Conservation (phyloP, 140 eudicot genomes). For the Bidens hawaiensis region DNA sequence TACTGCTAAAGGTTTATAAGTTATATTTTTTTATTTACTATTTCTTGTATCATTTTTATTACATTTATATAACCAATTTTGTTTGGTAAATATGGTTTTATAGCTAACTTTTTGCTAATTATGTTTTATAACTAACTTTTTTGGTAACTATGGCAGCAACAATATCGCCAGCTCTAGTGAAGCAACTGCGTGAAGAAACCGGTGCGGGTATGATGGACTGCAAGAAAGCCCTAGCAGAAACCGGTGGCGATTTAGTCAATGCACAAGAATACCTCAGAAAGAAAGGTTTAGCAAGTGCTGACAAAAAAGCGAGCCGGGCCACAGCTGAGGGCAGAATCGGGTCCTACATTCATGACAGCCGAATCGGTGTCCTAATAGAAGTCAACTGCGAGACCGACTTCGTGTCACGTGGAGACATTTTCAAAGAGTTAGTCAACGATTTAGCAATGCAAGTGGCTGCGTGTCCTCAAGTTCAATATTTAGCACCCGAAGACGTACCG, state of each 20-base stretch:
- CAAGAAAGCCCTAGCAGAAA: constrained; percentile 81
- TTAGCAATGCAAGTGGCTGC: constrained; percentile 99
- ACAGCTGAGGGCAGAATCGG: constrained; percentile 98
- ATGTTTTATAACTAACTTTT: not conserved
- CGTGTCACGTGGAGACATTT: constrained; percentile 94
- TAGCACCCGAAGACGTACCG: constrained; percentile 77
- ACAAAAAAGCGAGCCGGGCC: constrained; percentile 79
- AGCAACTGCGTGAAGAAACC: constrained; percentile 85
- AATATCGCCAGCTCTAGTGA: constrained; percentile 80
- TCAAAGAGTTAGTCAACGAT: constrained; percentile 85
- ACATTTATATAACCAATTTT: not conserved
- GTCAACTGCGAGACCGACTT: constrained; percentile 98
- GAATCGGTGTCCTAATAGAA: constrained; percentile 87
- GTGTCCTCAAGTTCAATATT: constrained; percentile 80
- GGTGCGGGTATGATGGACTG: constrained; percentile 99
- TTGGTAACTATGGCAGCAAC: constrained; percentile 33
- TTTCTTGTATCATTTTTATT: not conserved
- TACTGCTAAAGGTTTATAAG: no score
- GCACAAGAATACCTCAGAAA: constrained; percentile 91
- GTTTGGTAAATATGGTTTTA: no score
- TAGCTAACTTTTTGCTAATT: not conserved
- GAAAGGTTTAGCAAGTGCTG: constrained; percentile 97
- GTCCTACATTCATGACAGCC: constrained; percentile 84
- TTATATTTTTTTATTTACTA: constrained; percentile 14
- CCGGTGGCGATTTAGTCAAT: constrained; percentile 69